Evolutionary conservation across 2,329 filamentous ascomycete species (phyloP), one percentile per base, ranked within the genome.

Genomic region (Knufia fluminis): DNA sequence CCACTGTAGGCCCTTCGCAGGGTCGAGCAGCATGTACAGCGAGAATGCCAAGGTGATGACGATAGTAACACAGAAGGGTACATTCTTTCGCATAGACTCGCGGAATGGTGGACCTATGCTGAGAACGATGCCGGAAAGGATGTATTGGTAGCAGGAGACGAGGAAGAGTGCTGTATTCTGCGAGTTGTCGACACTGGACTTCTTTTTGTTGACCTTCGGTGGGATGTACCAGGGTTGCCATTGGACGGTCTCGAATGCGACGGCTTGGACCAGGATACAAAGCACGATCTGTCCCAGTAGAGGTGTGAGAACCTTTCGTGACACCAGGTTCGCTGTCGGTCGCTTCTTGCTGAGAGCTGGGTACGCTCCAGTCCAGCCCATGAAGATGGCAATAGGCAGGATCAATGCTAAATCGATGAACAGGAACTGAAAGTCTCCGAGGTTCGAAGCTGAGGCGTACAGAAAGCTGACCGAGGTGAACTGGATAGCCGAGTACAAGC

Each of bases 381-480:
- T 98, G 66, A 97, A 97, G 52, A 98, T 87, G 20, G 92, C 92
- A 60, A 98, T 94, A 3, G 92, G 92, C 2, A 98, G 73, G 61
- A 98, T 98, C 50, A 98, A 79, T 2, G 85, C 73, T 12, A 98
- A 75, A 60, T 98, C 92, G 62, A 98, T 97, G 67, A 91, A 97
- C 3, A 98, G 75, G 65, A 96, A 98, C 74, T 97, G 92, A 63
- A 98, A 97, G 66, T 98, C 92, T 44, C 92, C 94, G 4, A 98
- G 73, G 63, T 98, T 98, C 7, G 87, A 94, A 9, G 86, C 94
- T 6, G 83, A 89, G 4, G 89, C 86, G 66, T 98, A 98, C 14
- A 98, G 76, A 64, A 98, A 96, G 75, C 86, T 94, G 62, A 98
- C 94, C 1, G 87, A 88, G 6, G 88, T 94, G 71, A 98, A 98